A percentile compares a stretch with the other conserved stretches of the same genome.
phyloP scores from a whole-genome alignment of 768 basidiomycete genomes.

The Tulasnella sp. region DNA sequence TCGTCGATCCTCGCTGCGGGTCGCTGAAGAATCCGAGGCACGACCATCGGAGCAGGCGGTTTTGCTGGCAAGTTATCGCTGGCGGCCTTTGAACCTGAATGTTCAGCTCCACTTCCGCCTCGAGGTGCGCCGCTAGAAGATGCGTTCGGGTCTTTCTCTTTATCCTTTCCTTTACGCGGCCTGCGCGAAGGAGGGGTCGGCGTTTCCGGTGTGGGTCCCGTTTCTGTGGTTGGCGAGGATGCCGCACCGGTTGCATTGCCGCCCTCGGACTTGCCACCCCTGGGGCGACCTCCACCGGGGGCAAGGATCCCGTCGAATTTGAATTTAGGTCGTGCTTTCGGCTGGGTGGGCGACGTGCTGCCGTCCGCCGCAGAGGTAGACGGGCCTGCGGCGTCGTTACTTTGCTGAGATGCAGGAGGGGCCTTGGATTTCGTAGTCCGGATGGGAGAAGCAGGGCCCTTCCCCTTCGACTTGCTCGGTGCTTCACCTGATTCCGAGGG shows the following conservation, averaged over 20 bases:
- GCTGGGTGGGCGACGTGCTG: constrained; percentile 49
- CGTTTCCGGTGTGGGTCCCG: not conserved
- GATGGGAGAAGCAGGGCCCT: not conserved
- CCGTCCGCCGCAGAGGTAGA: not conserved
- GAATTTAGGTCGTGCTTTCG: constrained; percentile 59
- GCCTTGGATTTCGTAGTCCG: not conserved
- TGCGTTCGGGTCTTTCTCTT: constrained; percentile 26
- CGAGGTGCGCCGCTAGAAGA: not conserved
- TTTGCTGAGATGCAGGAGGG: constrained; percentile 27
- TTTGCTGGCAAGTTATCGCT: not conserved
- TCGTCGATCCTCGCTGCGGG: constrained; percentile 32
- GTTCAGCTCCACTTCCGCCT: not conserved
- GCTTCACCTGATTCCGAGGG: constrained; percentile 8
- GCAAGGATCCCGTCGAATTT: constrained; percentile 71
- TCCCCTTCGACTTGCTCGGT: constrained; percentile 28
- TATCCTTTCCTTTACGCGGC: constrained; percentile 33
- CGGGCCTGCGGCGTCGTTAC: constrained; percentile 13
- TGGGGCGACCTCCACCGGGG: not conserved
- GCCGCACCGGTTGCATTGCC: not conserved
- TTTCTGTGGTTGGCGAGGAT: not conserved
- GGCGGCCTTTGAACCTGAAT: constrained; percentile 30
- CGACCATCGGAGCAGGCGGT: not conserved
- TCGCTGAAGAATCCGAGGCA: constrained; percentile 27
- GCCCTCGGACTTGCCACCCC: not conserved
- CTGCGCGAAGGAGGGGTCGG: not conserved